A percentile compares a stretch with the other conserved stretches of the same genome.
Evolutionary conservation across 495 filamentous ascomycete species (phyloP).

Genomic region (Pyronema omphalodes): DNA sequence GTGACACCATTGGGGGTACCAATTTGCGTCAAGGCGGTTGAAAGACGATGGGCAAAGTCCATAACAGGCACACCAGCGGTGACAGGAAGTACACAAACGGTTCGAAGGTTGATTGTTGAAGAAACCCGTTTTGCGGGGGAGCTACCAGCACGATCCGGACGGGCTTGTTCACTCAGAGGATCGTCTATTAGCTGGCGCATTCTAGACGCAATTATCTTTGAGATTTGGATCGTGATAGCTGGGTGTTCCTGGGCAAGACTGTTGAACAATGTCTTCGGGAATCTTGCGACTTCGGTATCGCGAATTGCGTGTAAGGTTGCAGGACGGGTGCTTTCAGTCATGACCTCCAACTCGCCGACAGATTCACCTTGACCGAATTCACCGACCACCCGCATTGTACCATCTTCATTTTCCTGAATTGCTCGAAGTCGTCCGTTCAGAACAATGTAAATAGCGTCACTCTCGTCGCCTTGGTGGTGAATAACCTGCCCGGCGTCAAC

Average conservation of each 20-base stretch:
- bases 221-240: constrained; percentile 96
- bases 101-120: constrained; percentile 80
- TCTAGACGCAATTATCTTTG: constrained; percentile 88
- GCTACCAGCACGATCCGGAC: constrained; percentile 18
- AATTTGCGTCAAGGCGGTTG: constrained; percentile 73
- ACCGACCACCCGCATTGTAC: constrained; percentile 70
- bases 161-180: constrained; percentile 45
- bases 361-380: constrained; percentile 96
- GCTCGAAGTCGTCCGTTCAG: constrained; percentile 76
- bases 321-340: constrained; percentile 79
- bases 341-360: constrained; percentile 88
- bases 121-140: constrained; percentile 48
- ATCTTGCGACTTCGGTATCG: constrained; percentile 89
- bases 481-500: constrained; percentile 88
- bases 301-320: constrained; percentile 89
- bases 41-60: constrained; percentile 80
- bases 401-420: constrained; percentile 57
- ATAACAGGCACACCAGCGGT: constrained; percentile 83
- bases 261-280: constrained; percentile 91
- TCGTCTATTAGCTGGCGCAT: constrained; percentile 81
- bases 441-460: constrained; percentile 95
- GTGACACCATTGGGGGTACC: constrained; percentile 78
- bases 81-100: constrained; percentile 79
- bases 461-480: constrained; percentile 85
- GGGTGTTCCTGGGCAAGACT: constrained; percentile 92